Percentiles rank a stretch among this genome's conserved stretches.
These are phyloP conservation scores for Penicillium crustosum DNA, from an alignment of 2,329 filamentous ascomycete species.

Conservation along the genomic window DNA sequence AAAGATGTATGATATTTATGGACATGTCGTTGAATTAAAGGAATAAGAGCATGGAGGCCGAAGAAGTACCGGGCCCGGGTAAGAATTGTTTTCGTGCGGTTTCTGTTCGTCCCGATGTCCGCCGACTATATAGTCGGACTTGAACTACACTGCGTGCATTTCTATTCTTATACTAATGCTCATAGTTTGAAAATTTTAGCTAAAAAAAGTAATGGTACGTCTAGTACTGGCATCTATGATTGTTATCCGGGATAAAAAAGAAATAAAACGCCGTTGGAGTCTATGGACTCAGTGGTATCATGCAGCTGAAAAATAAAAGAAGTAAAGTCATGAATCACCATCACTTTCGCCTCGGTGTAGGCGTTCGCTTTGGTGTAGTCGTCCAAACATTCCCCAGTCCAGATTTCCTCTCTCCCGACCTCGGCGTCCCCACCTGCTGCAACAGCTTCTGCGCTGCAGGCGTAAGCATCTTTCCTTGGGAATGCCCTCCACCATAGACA, in stretches of 20 bases:
- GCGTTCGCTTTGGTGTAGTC: slow-evolving; percentile 5
- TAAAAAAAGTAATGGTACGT: neutral
- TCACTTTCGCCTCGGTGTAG: slow-evolving; percentile 18
- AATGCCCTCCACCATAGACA: slow-evolving; percentile 12
- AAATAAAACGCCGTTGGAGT: neutral
- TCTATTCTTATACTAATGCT: neutral
- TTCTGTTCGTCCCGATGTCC: slow-evolving; percentile 18
- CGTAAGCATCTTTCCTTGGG: slow-evolving; percentile 39
- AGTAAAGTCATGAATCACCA: neutral
- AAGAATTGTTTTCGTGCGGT: slow-evolving; percentile 17
- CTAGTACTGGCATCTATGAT: neutral
- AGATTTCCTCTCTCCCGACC: slow-evolving; percentile 17
- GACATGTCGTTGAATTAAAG: neutral
- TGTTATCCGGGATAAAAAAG: neutral
- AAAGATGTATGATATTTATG: neutral
- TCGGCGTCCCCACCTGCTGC: slow-evolving; percentile 33
- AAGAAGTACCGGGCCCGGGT: slow-evolving; percentile 14
- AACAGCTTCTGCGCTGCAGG: slow-evolving; percentile 47
- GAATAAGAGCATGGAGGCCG: neutral
- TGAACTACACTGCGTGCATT: too few species aligned
- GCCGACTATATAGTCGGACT: too few species aligned
- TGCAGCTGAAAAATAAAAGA: slow-evolving; percentile 11
- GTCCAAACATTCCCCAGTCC: slow-evolving; percentile 23
- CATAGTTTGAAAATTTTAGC: neutral
- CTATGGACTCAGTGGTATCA: slow-evolving; percentile 16